phyloP scores from a whole-genome alignment of 345 rosid species.

The Eucalyptus lansdowneana region DNA sequence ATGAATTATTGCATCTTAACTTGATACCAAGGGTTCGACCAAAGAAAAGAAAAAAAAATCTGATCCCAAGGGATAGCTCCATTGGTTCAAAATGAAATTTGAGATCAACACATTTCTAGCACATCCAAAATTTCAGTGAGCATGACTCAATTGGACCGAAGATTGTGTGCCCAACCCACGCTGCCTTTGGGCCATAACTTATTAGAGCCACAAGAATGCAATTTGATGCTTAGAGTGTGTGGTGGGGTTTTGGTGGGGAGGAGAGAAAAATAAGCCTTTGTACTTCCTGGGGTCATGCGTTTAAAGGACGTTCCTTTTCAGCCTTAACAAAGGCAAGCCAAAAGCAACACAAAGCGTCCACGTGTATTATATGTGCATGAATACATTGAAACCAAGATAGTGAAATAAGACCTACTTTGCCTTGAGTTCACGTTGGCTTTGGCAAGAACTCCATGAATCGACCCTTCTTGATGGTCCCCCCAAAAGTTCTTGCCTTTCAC shows the following conservation, averaged over 20 bases:
- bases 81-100: background rate
- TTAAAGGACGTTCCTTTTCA: no score
- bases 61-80: fast-evolving
- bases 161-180: background rate
- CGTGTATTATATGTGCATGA: no score
- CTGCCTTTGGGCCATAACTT: background rate
- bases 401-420: no score
- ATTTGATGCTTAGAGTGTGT: background rate
- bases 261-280: no score
- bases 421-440: no score
- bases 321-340: background rate
- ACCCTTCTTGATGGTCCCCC: background rate
- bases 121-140: no score
- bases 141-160: background rate
- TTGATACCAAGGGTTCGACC: background rate
- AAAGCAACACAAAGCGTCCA: no score
- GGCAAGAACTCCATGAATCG: background rate
- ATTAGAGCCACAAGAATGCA: background rate
- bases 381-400: no score
- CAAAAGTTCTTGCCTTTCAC: background rate
- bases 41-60: no score
- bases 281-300: no score
- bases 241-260: background rate
- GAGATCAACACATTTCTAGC: no score
- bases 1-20: background rate